A percentile compares a stretch with the other conserved stretches of the same genome.
These are phyloP conservation scores for Neofusicoccum kwambonambiense DNA, from an alignment of 2,329 filamentous ascomycete genomes.

Conservation along the genomic window DNA sequence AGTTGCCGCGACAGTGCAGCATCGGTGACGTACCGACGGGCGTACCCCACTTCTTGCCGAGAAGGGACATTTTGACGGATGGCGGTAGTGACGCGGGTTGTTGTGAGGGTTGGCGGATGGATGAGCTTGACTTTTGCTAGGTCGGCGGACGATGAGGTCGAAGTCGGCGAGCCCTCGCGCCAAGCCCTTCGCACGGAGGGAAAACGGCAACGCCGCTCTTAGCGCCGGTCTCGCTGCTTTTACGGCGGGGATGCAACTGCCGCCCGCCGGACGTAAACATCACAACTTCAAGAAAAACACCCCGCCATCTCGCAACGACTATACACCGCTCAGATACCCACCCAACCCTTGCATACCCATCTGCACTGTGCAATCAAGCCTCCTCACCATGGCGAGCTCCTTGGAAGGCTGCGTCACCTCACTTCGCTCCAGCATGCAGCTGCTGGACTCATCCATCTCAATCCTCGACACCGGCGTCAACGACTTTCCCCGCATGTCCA, in stretches of 20 bases:
- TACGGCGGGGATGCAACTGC: neutral
- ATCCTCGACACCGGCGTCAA: conserved; percentile 62
- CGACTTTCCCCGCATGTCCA: conserved; percentile 62
- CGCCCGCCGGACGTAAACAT: conserved; percentile 13
- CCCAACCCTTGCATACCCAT: too few species aligned
- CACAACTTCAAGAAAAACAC: neutral
- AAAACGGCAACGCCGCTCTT: conserved; percentile 13
- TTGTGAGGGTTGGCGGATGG: conserved; percentile 17
- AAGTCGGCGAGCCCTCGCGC: conserved; percentile 23
- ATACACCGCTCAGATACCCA: too few species aligned
- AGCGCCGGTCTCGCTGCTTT: neutral
- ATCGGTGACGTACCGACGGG: conserved; percentile 45
- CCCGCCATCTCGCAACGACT: neutral
- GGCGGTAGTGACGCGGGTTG: conserved; percentile 12
- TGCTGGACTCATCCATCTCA: conserved; percentile 62
- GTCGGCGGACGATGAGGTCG: conserved; percentile 29
- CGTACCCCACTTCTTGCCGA: conserved; percentile 53
- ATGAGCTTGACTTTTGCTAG: conserved; percentile 19
- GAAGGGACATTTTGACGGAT: conserved; percentile 42
- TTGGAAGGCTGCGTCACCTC: conserved; percentile 61
- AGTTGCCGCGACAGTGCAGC: conserved; percentile 3
- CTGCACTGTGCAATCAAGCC: too few species aligned
- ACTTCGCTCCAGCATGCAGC: conserved; percentile 58
- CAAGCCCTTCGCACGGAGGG: conserved; percentile 9
- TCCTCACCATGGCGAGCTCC: conserved; percentile 36